phyloP scores from a whole-genome alignment of 352 stramenopile genomes.

The Globisporangium nunn region DNA sequence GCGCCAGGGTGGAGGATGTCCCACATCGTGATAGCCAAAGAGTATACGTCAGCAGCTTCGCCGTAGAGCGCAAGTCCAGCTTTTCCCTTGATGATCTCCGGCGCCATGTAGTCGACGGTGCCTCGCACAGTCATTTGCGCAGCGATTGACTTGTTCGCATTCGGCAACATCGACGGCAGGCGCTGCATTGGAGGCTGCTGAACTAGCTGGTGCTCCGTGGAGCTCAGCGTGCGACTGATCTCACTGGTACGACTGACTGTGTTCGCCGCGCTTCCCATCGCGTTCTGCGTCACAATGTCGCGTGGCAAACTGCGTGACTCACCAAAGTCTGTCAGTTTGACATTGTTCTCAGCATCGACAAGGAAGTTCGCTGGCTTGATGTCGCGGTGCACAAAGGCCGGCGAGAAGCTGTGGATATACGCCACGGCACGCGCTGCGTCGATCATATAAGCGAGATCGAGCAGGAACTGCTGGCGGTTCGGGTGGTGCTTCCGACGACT shows the following conservation, averaged over 20 bases:
- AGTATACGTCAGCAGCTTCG: constrained; percentile 69
- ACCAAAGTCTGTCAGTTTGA: constrained; percentile 74
- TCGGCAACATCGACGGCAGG: no score
- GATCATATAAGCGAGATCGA: constrained; percentile 39
- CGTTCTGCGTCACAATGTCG: constrained; percentile 4
- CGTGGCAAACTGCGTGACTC: constrained; percentile 39
- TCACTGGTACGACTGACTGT: neutral
- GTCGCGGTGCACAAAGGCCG: constrained; percentile 60
- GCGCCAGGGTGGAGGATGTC: constrained; percentile 49
- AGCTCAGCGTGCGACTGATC: neutral
- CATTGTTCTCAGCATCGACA: constrained; percentile 35
- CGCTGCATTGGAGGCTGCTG: constrained; percentile 2
- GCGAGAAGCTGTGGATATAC: constrained; percentile 71
- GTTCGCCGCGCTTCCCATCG: neutral
- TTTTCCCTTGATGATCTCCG: constrained; percentile 71
- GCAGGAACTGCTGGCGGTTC: neutral
- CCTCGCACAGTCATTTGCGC: constrained; percentile 52
- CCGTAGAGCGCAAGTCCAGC: constrained; percentile 40
- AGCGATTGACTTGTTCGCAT: neutral
- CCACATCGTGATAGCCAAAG: constrained; percentile 71
- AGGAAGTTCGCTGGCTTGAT: constrained; percentile 29
- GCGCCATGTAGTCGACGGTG: constrained; percentile 77
- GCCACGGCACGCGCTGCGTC: constrained; percentile 42
- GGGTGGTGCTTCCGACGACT: constrained; percentile 11
- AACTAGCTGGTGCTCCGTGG: constrained; percentile 2